phyloP scores from a whole-genome alignment of 805 yeast genomes.

The Starmerella etchellsii region DNA sequence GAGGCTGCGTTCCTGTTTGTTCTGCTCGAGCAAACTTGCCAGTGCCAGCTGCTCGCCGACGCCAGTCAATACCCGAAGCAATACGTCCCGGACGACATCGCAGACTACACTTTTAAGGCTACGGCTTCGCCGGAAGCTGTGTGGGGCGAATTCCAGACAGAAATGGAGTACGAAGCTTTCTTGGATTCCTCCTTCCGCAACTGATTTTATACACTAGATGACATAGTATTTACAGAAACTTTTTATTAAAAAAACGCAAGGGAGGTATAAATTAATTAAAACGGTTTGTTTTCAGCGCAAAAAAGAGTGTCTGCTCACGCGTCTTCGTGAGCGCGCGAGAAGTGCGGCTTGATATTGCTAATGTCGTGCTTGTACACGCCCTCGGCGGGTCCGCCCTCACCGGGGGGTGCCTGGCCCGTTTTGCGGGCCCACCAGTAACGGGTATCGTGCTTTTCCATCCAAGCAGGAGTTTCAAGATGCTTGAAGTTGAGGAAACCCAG shows the following conservation, averaged over 20 bases:
- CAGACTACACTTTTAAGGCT: slow-evolving; percentile 49
- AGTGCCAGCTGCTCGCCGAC: slow-evolving; percentile 53
- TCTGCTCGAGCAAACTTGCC: slow-evolving; percentile 50
- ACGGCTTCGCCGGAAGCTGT: slow-evolving; percentile 54
- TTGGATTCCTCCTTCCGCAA: slow-evolving; percentile 15
- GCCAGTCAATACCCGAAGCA: slow-evolving; percentile 36
- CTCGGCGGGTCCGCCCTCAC: slow-evolving; percentile 15
- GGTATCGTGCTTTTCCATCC: slow-evolving; percentile 13
- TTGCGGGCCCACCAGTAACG: slow-evolving; percentile 17
- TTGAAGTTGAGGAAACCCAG: slow-evolving; percentile 9
- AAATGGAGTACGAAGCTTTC: slow-evolving; percentile 15
- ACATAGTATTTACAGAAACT: background rate
- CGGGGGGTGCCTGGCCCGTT: slow-evolving; percentile 12
- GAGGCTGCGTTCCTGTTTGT: slow-evolving; percentile 61
- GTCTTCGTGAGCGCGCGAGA: slow-evolving; percentile 1
- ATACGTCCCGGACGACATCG: slow-evolving; percentile 47
- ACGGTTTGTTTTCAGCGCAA: no score
- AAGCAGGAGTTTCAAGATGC: slow-evolving; percentile 10
- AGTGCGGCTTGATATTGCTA: slow-evolving; percentile 4
- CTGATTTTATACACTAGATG: background rate
- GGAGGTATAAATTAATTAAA: no score
- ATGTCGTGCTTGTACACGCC: slow-evolving; percentile 13
- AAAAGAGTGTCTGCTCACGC: no score
- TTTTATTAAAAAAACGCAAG: background rate
- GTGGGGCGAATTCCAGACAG: slow-evolving; percentile 44